These are phyloP conservation scores for Shiraia bambusicola DNA, from an alignment of 2,329 filamentous ascomycete genomes.

Conservation along the genomic window DNA sequence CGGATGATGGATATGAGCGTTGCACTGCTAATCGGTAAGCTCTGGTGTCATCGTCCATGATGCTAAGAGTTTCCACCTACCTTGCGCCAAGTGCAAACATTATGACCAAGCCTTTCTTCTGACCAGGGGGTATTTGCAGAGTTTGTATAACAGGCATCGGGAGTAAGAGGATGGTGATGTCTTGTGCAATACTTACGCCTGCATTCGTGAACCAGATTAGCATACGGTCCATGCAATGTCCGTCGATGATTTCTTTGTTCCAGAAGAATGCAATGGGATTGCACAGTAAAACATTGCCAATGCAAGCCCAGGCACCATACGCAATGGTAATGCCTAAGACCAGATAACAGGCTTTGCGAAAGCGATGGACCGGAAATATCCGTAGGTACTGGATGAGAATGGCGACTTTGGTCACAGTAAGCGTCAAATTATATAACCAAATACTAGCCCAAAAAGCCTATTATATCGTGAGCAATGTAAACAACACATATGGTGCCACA, in stretches of 20 bases:
- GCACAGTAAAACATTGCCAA: conserved; percentile 40
- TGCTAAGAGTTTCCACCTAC: conserved; percentile 25
- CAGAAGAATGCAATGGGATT: conserved; percentile 36
- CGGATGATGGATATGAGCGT: conserved; percentile 39
- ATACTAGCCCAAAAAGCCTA: conserved; percentile 41
- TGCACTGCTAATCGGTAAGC: conserved; percentile 25
- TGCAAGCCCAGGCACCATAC: conserved; percentile 33
- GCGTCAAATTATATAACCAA: conserved; percentile 37
- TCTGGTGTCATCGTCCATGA: not conserved
- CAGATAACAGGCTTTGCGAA: conserved; percentile 30
- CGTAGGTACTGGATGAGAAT: conserved; percentile 37
- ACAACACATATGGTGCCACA: too few relatives aligned
- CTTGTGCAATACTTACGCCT: conserved; percentile 35
- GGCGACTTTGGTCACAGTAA: conserved; percentile 36
- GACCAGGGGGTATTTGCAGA: conserved; percentile 34
- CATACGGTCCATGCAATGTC: conserved; percentile 35
- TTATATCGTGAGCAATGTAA: not conserved
- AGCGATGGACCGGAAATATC: conserved; percentile 32
- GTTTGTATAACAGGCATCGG: conserved; percentile 34
- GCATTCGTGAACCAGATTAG: conserved; percentile 37
- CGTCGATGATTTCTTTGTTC: conserved; percentile 25
- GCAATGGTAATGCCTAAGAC: conserved; percentile 27
- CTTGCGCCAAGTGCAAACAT: conserved; percentile 44
- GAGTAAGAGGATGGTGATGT: conserved; percentile 36
- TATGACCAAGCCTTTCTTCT: conserved; percentile 40